Evolutionary conservation across 177 flowering plant genomes (phyloP).

Genomic region (Vitis hybrid): DNA sequence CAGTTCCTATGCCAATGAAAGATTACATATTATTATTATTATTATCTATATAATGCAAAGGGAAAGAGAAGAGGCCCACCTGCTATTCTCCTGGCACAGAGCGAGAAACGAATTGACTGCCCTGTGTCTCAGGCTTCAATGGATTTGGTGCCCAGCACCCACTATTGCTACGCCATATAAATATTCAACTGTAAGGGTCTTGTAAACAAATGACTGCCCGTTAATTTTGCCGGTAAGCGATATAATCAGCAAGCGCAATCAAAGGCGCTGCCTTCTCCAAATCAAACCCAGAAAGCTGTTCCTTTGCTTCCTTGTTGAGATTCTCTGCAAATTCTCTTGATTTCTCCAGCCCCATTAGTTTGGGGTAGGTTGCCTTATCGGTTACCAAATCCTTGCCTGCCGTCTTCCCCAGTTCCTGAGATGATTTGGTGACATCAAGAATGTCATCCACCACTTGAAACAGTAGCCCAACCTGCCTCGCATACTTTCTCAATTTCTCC

Average conservation of each 20-base stretch:
- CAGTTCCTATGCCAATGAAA: no score
- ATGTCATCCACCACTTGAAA: slow-evolving; percentile 86
- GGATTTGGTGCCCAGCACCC: no score
- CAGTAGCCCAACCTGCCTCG: slow-evolving; percentile 56
- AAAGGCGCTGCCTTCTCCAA: slow-evolving; percentile 57
- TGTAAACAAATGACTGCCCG: no score
- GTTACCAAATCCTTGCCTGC: slow-evolving; percentile 74
- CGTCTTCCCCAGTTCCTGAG: slow-evolving; percentile 69
- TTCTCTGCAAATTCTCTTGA: slow-evolving; percentile 58
- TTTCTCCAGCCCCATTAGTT: slow-evolving; percentile 63
- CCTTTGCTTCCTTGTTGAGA: slow-evolving; percentile 54
- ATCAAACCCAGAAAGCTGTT: slow-evolving; percentile 59
- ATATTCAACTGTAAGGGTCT: no score
- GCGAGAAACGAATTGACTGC: no score
- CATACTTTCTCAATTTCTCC: slow-evolving; percentile 55
- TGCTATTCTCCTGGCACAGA: no score
- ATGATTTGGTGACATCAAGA: slow-evolving; percentile 67
- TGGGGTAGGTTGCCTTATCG: slow-evolving; percentile 68
- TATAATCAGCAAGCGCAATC: slow-evolving; percentile 68
- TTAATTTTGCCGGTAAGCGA: slow-evolving; percentile 63
- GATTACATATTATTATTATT: no score
- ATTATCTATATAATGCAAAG: no score
- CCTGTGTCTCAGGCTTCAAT: no score
- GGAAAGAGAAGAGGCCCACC: no score
- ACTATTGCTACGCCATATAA: no score